Conservation (phyloP, 2,329 filamentous ascomycete species). For the Curvularia verruculosa region DNA sequence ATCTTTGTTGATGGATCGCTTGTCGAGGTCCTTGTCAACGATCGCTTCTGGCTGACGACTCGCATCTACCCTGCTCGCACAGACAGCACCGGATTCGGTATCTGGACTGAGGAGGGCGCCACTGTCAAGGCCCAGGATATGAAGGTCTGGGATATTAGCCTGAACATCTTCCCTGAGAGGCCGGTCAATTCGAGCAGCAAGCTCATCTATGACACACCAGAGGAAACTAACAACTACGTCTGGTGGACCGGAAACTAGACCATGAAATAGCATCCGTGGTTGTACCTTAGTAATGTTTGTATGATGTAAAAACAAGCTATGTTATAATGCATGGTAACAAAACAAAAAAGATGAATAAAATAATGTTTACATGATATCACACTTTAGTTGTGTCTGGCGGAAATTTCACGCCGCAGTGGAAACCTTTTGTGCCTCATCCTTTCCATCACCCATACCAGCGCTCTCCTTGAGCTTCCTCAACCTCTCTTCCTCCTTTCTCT, state of each 20-base stretch:
- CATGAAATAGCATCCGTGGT: background rate
- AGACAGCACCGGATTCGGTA: constrained; percentile 53
- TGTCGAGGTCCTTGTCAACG: constrained; percentile 56
- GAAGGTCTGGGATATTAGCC: constrained; percentile 49
- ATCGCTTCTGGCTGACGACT: constrained; percentile 50
- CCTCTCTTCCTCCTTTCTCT: constrained; percentile 55
- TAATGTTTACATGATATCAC: background rate
- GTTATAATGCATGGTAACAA: background rate
- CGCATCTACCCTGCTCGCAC: constrained; percentile 54
- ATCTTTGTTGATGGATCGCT: constrained; percentile 57
- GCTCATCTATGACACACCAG: constrained; percentile 52
- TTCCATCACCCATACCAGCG: constrained; percentile 14
- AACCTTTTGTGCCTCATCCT: constrained; percentile 1
- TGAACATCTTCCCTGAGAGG: constrained; percentile 51
- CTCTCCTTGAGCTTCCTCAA: constrained; percentile 44
- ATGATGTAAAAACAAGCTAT: background rate
- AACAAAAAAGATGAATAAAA: background rate
- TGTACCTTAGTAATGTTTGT: background rate
- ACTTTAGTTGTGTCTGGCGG: background rate
- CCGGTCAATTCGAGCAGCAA: constrained; percentile 50
- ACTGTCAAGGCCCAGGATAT: constrained; percentile 46
- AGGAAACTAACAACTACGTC: constrained; percentile 53
- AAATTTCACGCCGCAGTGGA: constrained; percentile 6
- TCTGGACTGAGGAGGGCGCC: constrained; percentile 50
- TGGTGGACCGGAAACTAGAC: constrained; percentile 54